Conservation (phyloP, 2,329 filamentous ascomycete genomes). For the Pseudogymnoascus sp. region DNA sequence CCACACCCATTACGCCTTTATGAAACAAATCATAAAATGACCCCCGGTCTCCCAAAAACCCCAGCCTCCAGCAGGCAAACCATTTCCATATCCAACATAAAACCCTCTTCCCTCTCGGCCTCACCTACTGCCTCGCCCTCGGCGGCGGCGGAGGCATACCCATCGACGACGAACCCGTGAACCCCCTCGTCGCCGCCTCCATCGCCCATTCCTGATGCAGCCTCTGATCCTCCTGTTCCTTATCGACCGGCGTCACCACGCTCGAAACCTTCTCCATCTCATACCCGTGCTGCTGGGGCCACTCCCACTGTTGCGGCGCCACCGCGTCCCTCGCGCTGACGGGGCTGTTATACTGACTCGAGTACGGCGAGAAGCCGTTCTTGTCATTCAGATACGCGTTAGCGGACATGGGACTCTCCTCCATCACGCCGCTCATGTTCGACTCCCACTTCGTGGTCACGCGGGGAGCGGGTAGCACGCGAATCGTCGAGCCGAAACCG, state of each 20-base stretch:
- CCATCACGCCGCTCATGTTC: conserved; percentile 10
- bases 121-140: background rate
- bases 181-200: conserved; percentile 8
- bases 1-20: background rate
- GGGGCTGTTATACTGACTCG: conserved; percentile 50
- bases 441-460: conserved; percentile 3
- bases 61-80: background rate
- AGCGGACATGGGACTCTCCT: conserved; percentile 30
- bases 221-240: conserved; percentile 5
- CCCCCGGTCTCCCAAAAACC: background rate
- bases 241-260: background rate
- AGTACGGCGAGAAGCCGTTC: conserved; percentile 51
- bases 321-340: conserved; percentile 25
- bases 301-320: conserved; percentile 15
- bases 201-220: conserved; percentile 2
- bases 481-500: conserved; percentile 30
- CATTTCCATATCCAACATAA: background rate
- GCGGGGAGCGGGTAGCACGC: conserved; percentile 20
- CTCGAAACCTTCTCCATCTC: conserved; percentile 8
- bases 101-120: background rate
- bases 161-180: conserved; percentile 8
- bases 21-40: conserved; percentile 2
- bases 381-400: conserved; percentile 22
- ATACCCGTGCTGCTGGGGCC: conserved; percentile 12
- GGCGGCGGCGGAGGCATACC: background rate